Base-by-base conservation (phyloP, 257 asterid genomes). In the Ajuga chamaepitys region DNA sequence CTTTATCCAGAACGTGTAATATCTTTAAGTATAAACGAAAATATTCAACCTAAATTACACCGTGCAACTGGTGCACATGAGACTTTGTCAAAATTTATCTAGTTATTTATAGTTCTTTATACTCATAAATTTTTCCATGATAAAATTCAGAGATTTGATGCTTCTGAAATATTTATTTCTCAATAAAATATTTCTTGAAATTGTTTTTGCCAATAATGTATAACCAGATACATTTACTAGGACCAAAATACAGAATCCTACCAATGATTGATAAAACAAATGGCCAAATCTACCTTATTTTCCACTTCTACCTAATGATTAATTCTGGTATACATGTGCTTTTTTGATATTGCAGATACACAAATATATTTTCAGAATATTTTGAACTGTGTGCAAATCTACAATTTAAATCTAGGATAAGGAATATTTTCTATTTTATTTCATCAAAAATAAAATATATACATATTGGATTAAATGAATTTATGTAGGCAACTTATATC, bases 211-310 rank as follows among this genome's bases (percentile, higher is more conserved):
- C 54, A 30, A 63, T 55, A 55, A 59, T 50, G n/a, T 40, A 3
- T 7, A 12, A 1, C 25, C 44, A 55, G 13, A 57, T 34, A 16
- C 10, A 57, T 57, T n/a, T 57, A 0, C 13, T 9, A 17, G 9
- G 1, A 34, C 7, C 5, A 44, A 7, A 21, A 57, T 14, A 9
- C 2, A 4, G 48, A n/a, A n/a, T 44, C 72, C 22, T 34, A 18
- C 18, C 68, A 73, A 66, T 73, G 58, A 73, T 73, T 66, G 65
- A 22, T 5, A 32, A 44, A 22, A n/a, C n/a, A n/a, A n/a, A n/a
- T n/a, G n/a, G n/a, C 28, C 58, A 48, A 56, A 55, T 67, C 67
- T 56, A 47, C 40, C 59, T 52, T 56, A 51, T 25, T 64, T n/a
- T 57, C 24, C 18, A 38, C 54, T 14, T 38, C 21, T 32, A 57